These are phyloP conservation scores for Colletotrichum simmondsii DNA, from an alignment of 2,329 filamentous ascomycete genomes.

Conservation along the genomic window DNA sequence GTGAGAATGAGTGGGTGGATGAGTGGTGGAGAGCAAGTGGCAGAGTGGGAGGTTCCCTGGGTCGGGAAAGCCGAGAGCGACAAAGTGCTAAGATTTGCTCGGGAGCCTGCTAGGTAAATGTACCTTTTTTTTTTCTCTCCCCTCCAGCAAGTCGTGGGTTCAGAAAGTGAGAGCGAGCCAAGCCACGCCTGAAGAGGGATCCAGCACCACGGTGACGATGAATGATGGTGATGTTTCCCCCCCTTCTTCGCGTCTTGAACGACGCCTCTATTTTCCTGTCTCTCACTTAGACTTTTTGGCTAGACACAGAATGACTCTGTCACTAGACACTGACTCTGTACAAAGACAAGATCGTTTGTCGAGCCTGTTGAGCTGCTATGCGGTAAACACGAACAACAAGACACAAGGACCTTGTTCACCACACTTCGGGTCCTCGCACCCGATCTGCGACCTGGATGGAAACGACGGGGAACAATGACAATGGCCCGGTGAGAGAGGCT, in stretches of 20 bases:
- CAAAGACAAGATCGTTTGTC: background rate
- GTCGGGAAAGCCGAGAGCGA: constrained; percentile 32
- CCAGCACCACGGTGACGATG: background rate
- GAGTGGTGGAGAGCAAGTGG: background rate
- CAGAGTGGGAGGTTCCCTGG: background rate
- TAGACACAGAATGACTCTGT: background rate
- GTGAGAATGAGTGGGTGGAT: background rate
- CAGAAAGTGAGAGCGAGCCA: background rate
- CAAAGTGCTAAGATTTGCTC: background rate
- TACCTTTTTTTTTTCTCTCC: background rate
- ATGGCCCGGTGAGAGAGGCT: background rate
- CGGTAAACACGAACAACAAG: background rate
- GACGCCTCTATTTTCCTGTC: background rate
- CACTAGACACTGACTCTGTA: background rate
- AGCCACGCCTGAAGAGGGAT: constrained; percentile 7
- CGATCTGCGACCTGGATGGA: background rate
- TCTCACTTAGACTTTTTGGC: background rate
- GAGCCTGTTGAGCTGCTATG: background rate
- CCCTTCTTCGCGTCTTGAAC: background rate
- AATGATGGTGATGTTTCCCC: background rate
- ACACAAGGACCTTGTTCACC: background rate
- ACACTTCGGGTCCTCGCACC: background rate
- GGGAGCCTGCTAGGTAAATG: background rate
- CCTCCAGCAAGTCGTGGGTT: background rate
- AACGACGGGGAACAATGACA: background rate